These are phyloP conservation scores for Saprolegnia diclina DNA, from an alignment of 352 stramenopile genomes.

Conservation along the genomic window DNA sequence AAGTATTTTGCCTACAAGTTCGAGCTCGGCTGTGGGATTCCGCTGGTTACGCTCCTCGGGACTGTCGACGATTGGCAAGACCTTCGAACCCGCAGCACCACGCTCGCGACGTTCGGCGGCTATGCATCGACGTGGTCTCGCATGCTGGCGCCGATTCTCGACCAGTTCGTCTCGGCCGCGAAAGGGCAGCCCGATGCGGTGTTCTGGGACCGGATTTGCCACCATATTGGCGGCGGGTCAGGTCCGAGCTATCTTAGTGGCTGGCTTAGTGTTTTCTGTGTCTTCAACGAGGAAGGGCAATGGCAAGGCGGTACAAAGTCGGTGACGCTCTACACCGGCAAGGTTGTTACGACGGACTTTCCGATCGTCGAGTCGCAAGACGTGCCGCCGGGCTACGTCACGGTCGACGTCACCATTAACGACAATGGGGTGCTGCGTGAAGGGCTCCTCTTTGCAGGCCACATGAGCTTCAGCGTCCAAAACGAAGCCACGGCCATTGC, in stretches of 20 bases:
- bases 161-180: constrained; percentile 10
- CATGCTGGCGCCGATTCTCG: neutral
- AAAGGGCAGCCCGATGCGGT: neutral
- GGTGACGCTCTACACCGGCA: too few species aligned
- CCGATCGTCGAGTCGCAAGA: constrained; percentile 16
- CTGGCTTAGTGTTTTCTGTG: too few species aligned
- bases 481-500: neutral
- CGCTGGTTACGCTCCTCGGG: constrained; percentile 1
- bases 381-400: constrained; percentile 14
- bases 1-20: constrained; percentile 8
- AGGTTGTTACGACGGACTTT: neutral
- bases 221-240: neutral
- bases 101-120: neutral
- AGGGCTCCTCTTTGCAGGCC: constrained; percentile 19
- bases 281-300: too few species aligned
- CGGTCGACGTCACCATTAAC: constrained; percentile 17
- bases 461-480: neutral
- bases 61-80: constrained; percentile 15
- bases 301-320: too few species aligned
- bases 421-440: constrained; percentile 13
- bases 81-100: constrained; percentile 9
- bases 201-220: constrained; percentile 23
- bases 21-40: constrained; percentile 4
- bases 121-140: neutral
- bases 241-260: neutral